Evolutionary conservation across 352 stramenopile genomes (phyloP).

Genomic region (Globisporangium cylindrosporum): DNA sequence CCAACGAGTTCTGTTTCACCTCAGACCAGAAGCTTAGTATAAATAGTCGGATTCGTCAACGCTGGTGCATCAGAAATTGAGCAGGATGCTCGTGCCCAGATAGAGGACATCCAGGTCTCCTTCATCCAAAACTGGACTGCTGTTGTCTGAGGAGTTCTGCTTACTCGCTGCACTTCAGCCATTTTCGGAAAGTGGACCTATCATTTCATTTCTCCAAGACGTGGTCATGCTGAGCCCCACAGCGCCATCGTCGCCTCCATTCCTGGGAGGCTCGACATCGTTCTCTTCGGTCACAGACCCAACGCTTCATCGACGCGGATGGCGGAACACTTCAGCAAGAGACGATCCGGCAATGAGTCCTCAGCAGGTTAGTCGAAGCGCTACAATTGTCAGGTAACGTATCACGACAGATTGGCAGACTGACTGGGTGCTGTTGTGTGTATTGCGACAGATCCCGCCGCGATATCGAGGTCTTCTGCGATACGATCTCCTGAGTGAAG

Average conservation of each 20-base stretch:
- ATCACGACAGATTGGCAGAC: background rate
- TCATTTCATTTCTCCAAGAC: background rate
- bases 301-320: slow-evolving; percentile 50
- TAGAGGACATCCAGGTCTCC: background rate
- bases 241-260: background rate
- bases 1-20: too few relatives aligned
- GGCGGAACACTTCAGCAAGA: slow-evolving; percentile 40
- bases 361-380: slow-evolving; percentile 24
- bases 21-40: background rate
- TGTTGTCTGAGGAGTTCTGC: background rate
- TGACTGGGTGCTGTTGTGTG: background rate
- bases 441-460: slow-evolving; percentile 29
- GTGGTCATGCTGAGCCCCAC: slow-evolving; percentile 10
- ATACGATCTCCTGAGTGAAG: slow-evolving; percentile 27
- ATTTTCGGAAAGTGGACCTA: background rate
- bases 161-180: background rate
- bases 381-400: background rate
- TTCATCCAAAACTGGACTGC: background rate
- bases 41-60: background rate
- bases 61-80: background rate
- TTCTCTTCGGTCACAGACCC: slow-evolving; percentile 56
- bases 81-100: background rate
- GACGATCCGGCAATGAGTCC: slow-evolving; percentile 16
- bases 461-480: slow-evolving; percentile 35
- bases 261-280: slow-evolving; percentile 23